Conservation (phyloP, 805 yeast species). For the Cyberlindnera xylosilytica region DNA sequence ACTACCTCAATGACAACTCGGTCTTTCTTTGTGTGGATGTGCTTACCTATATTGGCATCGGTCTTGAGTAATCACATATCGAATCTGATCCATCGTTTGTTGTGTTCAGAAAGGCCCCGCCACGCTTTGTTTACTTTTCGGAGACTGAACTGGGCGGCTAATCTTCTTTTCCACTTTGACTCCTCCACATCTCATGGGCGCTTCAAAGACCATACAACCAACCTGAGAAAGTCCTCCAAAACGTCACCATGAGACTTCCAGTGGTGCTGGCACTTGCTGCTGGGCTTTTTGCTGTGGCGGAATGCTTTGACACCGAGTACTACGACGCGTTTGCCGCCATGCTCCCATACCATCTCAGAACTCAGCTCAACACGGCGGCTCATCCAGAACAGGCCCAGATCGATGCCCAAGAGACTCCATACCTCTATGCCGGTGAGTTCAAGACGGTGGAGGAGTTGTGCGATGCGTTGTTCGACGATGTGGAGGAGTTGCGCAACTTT, state of each 20-base stretch:
- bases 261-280: not conserved
- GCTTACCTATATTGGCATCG: constrained; percentile 11
- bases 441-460: constrained; percentile 14
- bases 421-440: constrained; percentile 15
- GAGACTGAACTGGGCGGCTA: too few relatives aligned
- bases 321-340: constrained; percentile 3
- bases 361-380: constrained; percentile 5
- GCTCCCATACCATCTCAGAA: not conserved
- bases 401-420: not conserved
- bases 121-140: too few relatives aligned
- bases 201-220: too few relatives aligned
- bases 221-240: too few relatives aligned
- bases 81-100: too few relatives aligned
- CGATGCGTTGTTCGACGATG: constrained; percentile 14
- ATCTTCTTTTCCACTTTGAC: too few relatives aligned
- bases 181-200: too few relatives aligned
- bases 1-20: constrained; percentile 9
- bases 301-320: constrained; percentile 1
- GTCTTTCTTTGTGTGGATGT: constrained; percentile 15
- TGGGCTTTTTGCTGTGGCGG: not conserved
- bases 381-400: not conserved
- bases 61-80: too few relatives aligned
- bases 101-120: too few relatives aligned
- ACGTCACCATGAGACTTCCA: not conserved
- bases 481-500: constrained; percentile 10